Percentiles rank a stretch among this genome's conserved stretches.
These are phyloP conservation scores for Raphanus hybrid DNA, from an alignment of 441 rosid genomes.

Conservation along the genomic window DNA sequence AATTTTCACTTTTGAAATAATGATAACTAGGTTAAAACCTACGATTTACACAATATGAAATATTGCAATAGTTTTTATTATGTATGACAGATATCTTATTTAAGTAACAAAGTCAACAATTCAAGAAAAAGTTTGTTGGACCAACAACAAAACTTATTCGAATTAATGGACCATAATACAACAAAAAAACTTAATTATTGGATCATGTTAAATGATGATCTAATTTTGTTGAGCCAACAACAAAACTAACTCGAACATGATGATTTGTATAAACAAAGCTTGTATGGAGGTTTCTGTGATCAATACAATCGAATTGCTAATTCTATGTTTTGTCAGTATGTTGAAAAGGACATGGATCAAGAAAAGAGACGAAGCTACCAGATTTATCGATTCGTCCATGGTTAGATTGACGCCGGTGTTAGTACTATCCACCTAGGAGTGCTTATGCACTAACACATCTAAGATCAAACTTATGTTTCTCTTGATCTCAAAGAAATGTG, in stretches of 20 bases:
- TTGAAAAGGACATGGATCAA: not conserved
- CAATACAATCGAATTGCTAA: not conserved
- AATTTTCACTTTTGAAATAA: conserved; percentile 22
- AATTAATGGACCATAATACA: not conserved
- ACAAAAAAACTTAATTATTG: too few species aligned
- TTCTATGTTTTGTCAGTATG: not conserved
- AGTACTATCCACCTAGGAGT: not conserved
- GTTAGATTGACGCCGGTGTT: not conserved
- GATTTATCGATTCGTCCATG: not conserved
- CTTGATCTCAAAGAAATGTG: not conserved
- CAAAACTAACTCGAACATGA: not conserved
- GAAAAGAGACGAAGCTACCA: not conserved
- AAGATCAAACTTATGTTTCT: not conserved
- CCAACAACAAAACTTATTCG: not conserved
- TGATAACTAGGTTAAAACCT: not conserved
- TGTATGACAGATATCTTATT: not conserved
- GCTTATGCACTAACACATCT: not conserved
- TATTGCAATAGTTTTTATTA: not conserved
- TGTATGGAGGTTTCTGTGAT: not conserved
- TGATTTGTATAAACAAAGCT: not conserved
- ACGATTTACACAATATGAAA: not conserved
- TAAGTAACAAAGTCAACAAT: too few species aligned
- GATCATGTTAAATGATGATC: too few species aligned
- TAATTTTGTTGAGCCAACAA: not conserved
- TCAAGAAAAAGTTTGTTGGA: not conserved